A percentile compares a stretch with the other conserved stretches of the same genome.
phyloP scores from a whole-genome alignment of 306 rosid genomes.

The Prunus salicina region DNA sequence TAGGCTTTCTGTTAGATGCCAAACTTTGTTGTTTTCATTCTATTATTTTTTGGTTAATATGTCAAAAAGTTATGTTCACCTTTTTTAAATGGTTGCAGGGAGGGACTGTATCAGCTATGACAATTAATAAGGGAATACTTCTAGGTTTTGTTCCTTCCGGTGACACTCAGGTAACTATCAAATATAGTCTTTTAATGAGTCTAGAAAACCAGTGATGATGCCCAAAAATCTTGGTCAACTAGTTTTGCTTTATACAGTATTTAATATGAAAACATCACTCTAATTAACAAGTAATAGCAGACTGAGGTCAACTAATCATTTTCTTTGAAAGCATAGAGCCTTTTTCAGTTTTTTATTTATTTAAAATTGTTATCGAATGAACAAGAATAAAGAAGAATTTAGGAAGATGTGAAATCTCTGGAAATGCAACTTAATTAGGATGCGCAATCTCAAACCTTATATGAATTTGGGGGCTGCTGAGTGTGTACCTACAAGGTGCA shows the following conservation, averaged over 20 bases:
- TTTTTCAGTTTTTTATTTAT: not conserved
- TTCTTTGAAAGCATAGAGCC: not conserved
- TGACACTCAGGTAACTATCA: constrained; percentile 46
- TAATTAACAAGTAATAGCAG: not conserved
- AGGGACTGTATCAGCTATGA: constrained; percentile 86
- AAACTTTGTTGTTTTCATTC: not conserved
- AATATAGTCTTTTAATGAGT: not conserved
- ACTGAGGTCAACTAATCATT: not conserved
- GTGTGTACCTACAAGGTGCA: not conserved
- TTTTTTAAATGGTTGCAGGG: constrained; percentile 51
- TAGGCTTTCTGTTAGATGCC: not conserved
- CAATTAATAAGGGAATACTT: constrained; percentile 81
- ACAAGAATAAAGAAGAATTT: not conserved
- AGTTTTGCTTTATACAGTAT: not conserved
- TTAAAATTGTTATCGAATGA: not conserved
- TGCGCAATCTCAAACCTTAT: not conserved
- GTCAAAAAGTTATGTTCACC: not conserved
- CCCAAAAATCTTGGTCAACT: not conserved
- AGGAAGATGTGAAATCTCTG: not conserved
- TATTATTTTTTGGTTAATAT: not conserved
- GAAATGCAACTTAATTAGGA: not conserved
- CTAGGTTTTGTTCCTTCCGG: constrained; percentile 82
- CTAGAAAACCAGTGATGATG: not conserved
- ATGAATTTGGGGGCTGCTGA: not conserved
- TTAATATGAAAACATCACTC: not conserved